Percentiles rank a stretch among this genome's conserved stretches.
Evolutionary conservation across 345 rosid genomes (phyloP).

Genomic region (Lepidium sativum): DNA sequence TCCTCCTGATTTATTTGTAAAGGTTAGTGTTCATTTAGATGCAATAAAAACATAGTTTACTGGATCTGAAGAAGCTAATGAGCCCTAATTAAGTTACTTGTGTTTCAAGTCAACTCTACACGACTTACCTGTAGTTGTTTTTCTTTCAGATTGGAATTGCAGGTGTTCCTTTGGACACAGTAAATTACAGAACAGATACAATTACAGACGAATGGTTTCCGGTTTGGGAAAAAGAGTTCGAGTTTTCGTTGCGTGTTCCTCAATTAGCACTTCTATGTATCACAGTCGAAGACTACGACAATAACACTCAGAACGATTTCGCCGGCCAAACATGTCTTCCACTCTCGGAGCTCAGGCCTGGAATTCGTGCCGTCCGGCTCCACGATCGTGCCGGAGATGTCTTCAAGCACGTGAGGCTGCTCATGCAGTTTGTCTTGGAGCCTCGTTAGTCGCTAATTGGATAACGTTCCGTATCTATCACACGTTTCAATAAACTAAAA

Average conservation of each 20-base stretch:
- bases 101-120: neutral
- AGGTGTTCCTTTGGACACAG: constrained; percentile 61
- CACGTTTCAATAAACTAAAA: neutral
- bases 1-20: constrained; percentile 74
- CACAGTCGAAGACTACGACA: constrained; percentile 62
- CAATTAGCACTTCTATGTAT: constrained; percentile 64
- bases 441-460: constrained; percentile 1
- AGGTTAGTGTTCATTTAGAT: constrained; percentile 31
- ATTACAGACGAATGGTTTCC: constrained; percentile 70
- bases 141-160: constrained; percentile 43
- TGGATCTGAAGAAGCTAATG: neutral
- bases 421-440: constrained; percentile 23
- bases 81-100: constrained; percentile 1
- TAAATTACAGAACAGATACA: constrained; percentile 56
- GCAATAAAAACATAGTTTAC: neutral
- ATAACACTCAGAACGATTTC: constrained; percentile 62
- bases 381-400: constrained; percentile 45
- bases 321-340: constrained; percentile 88
- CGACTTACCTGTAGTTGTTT: neutral
- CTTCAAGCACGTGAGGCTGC: constrained; percentile 45
- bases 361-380: constrained; percentile 65
- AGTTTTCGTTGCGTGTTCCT: constrained; percentile 63
- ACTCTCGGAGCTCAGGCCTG: constrained; percentile 47
- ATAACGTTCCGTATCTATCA: neutral
- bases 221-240: constrained; percentile 74